Evolutionary conservation across 768 basidiomycete genomes (phyloP).

Genomic region (Favolaschia claudopus): DNA sequence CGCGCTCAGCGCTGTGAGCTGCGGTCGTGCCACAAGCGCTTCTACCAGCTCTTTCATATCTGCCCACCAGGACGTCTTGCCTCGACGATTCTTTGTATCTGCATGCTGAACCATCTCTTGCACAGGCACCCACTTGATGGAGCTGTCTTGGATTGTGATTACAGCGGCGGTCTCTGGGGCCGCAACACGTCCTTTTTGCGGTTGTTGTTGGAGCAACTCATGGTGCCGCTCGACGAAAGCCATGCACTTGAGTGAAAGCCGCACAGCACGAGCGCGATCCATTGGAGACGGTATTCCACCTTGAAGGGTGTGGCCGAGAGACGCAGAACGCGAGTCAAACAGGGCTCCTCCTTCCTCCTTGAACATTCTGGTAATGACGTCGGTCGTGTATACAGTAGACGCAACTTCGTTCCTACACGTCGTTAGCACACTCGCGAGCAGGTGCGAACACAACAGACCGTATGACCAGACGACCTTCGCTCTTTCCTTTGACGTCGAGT

Average conservation of each 20-base stretch:
- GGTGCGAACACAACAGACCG: constrained; percentile 66
- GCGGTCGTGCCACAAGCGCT: constrained; percentile 70
- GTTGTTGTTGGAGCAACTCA: constrained; percentile 56
- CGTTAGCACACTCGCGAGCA: background rate
- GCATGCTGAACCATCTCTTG: constrained; percentile 85
- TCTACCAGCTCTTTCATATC: constrained; percentile 75
- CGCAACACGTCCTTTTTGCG: constrained; percentile 61
- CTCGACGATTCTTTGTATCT: constrained; percentile 90
- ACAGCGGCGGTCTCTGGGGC: constrained; percentile 78
- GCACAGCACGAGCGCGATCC: constrained; percentile 90
- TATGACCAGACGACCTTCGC: constrained; percentile 93
- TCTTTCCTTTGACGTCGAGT: constrained; percentile 87
- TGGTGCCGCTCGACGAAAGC: constrained; percentile 90
- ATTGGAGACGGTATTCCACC: constrained; percentile 95
- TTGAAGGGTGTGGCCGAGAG: constrained; percentile 95
- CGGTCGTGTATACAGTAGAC: constrained; percentile 89
- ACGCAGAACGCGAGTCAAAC: constrained; percentile 95
- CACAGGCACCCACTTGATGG: constrained; percentile 84
- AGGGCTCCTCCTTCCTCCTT: constrained; percentile 92
- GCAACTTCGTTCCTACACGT: constrained; percentile 79
- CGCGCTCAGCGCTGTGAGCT: constrained; percentile 52
- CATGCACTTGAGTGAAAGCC: constrained; percentile 93
- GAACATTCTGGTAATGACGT: constrained; percentile 91
- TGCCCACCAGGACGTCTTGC: constrained; percentile 82
- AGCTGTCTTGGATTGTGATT: constrained; percentile 89